A percentile compares a stretch with the other conserved stretches of the same genome.
Evolutionary conservation across 441 rosid genomes (phyloP).

Genomic region (Erodium texanum): DNA sequence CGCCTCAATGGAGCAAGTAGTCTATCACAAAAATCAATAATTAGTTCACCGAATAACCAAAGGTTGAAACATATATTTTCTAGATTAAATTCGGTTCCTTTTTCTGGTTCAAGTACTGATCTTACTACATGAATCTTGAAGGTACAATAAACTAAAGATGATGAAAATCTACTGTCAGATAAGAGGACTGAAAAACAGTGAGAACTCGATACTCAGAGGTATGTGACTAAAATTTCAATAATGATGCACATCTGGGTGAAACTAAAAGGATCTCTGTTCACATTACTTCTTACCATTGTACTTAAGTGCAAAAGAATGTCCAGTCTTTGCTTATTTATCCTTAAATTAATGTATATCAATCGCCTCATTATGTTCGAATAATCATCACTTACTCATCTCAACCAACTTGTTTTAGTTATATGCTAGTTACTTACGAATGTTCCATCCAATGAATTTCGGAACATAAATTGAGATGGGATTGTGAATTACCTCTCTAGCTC

Average conservation of each 20-base stretch:
- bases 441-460: not conserved
- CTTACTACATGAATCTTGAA: not conserved
- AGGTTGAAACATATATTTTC: not conserved
- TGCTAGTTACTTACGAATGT: too few relatives aligned
- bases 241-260: too few relatives aligned
- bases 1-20: conserved; percentile 34
- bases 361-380: not conserved
- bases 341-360: too few relatives aligned
- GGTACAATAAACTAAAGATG: not conserved
- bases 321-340: not conserved
- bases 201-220: not conserved
- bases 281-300: too few relatives aligned
- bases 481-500: conserved; percentile 34
- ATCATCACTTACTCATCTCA: not conserved
- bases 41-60: not conserved
- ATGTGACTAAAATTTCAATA: not conserved
- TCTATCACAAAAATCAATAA: conserved; percentile 21
- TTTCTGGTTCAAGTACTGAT: not conserved
- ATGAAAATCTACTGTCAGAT: not conserved
- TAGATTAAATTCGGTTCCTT: not conserved
- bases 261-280: too few relatives aligned
- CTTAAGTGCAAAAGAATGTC: too few relatives aligned
- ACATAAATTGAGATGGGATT: not conserved
- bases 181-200: not conserved
- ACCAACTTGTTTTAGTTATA: not conserved